Evolutionary conservation across 768 basidiomycete species (phyloP), one percentile per base, ranked within the genome.

Genomic region (Candolleomyces eurysporus): DNA sequence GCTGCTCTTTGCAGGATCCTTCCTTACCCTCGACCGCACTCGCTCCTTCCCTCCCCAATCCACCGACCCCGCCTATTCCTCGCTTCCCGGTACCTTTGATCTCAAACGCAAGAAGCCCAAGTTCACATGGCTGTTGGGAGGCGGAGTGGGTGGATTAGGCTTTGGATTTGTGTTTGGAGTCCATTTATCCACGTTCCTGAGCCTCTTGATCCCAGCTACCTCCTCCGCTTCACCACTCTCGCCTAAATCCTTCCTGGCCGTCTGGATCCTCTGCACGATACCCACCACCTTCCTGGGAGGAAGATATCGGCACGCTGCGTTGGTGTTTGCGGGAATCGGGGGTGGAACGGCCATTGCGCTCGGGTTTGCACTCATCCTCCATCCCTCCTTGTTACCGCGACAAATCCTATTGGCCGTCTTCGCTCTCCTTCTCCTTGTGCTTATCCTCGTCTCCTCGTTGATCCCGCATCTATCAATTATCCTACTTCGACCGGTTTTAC

Each of bases 11-110:
- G 76, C 86, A n/a, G 88, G 89, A n/a, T 79, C 87, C 3, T 90
- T 91, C 70, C 75, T 90, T 21, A 89, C 82, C 17, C 80, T 91
- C 53, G 88, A 90, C 68, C 85, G 89, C 45, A 84, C 88, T 21
- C 81, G 86, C 43, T 79, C 83, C 7, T 89, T 91, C 26, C 26
- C 26, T 26, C 26, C 26, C 26, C 26, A 26, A 26, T 26, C 26
- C 26, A 26, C 26, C 26, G 26, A 26, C 54, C 67, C 68, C 36
- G 67, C 56, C 9, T 75, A 73, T 42, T 61, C 71, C 51, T 62
- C 73, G n/a, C 67, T 76, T 31, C 64, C 72, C 19, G 74, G 77
- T 32, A 63, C 69, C 9, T 66, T 69, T 53, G 60, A 69, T 39
- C 72, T 76, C 57, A 73, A 79, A 42, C 58, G 62, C 36, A 74